Evolutionary conservation across 2,329 filamentous ascomycete genomes (phyloP), one percentile per base, ranked within the genome.

Genomic region (Blastomyces parvus): DNA sequence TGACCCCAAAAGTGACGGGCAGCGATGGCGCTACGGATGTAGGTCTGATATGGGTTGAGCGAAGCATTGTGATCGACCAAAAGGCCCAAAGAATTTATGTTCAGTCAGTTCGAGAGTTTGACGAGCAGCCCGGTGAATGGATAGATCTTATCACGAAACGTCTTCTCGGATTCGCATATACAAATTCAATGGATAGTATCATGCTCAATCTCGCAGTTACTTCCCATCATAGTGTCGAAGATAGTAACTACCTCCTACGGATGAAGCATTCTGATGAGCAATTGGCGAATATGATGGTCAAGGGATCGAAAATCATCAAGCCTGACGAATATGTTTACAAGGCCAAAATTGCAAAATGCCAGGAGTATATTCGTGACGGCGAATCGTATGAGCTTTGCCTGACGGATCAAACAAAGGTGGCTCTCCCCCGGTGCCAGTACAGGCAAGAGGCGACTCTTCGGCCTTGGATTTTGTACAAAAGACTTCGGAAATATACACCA

Each of bases 361-460:
- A 93, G 69, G 81, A 84, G 3, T 82, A 84, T 66, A 88, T 96
- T 66, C 83, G 86, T 3, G 85, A 86, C 0, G 91, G 91, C n/a
- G 86, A 92, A 65, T 91, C 90, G 0, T 96, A 96, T 73, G 91
- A 96, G 72, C 82, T 96, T 6, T 95, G 90, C 68, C 82, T 95
- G 13, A 94, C 90, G 0, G 86, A 86, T 60, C 86, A 91, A 72
- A 90, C 89, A 13, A 81, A 80, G 44, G 83, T 94, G 67, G 82
- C 72, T 19, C 77, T 78, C 66, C 68, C 70, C 40, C 63, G 68
- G 6, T 67, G 71, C 30, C 44, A 66, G 27, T 63, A 64, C 14
- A 63, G 69, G 5, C 66, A 62, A 7, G 68, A 67, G 13, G 67
- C 71, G 61, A 69, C 64, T 72, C 75, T 59, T 1, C 75, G 76